These are phyloP conservation scores for Amaranthus palmeri DNA, from an alignment of 148 eudicot genomes.

Conservation along the genomic window DNA sequence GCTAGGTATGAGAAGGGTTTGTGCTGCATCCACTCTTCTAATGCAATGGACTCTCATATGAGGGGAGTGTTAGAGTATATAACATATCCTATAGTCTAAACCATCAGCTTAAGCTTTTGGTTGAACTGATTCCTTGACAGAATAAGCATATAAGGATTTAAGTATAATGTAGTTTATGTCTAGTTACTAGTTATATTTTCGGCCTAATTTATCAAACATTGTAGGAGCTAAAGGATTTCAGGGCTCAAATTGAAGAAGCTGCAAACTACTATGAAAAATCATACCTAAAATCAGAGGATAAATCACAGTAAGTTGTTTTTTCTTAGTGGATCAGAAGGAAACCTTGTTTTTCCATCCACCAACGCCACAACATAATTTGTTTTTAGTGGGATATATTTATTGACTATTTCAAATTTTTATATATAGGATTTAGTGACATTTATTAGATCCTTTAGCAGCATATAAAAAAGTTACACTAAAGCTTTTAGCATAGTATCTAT, in stretches of 20 bases:
- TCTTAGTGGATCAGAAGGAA: neutral
- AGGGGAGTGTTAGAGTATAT: no score
- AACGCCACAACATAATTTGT: no score
- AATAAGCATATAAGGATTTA: neutral
- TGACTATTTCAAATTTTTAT: no score
- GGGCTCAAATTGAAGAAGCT: conserved; percentile 64
- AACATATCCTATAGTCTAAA: no score
- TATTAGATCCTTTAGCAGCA: no score
- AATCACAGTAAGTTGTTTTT: conserved; percentile 32
- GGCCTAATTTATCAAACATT: neutral
- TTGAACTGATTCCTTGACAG: neutral
- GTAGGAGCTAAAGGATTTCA: conserved; percentile 61
- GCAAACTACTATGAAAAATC: conserved; percentile 59
- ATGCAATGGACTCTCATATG: no score
- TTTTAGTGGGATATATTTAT: no score
- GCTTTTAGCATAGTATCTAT: no score
- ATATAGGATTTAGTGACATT: no score
- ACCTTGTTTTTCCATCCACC: neutral
- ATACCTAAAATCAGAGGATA: conserved; percentile 42
- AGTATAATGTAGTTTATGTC: neutral
- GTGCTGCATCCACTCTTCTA: no score
- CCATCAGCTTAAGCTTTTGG: neutral
- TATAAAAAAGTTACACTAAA: no score
- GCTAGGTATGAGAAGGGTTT: neutral
- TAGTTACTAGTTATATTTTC: neutral